Base-by-base conservation (phyloP, 2,329 filamentous ascomycete genomes). In the Fusarium coicis region DNA sequence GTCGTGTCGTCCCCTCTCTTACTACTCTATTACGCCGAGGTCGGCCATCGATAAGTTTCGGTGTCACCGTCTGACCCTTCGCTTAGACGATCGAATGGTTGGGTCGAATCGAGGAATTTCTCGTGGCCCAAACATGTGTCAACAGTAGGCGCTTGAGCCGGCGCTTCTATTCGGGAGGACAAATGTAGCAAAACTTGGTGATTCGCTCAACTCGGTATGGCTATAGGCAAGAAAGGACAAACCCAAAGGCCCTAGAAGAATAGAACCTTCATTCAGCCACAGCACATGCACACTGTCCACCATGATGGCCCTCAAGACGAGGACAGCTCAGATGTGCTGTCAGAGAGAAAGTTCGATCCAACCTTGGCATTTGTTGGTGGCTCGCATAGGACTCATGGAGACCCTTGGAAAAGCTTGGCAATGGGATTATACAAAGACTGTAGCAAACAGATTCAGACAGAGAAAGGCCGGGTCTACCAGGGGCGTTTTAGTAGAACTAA, bases 371-470 rank as follows among this genome's bases (percentile, higher is more conserved):
- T 30, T 42, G 53, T 59, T 39, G 28, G 53, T 52, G 52, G 32
- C 37, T 52, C 23, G 42, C 47, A 40, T 34, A 46, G 42, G 37
- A 28, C n/a, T 34, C 21, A 37, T 32, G 21, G 32, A 49, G 28
- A 39, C 30, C n/a, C 36, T 49, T 70, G n/a, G 49, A 16, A 52
- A 36, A 70, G 60, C 44, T 61, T 47, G 44, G 40, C 26, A 53
- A 47, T 23, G 53, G 39, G 56, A 46, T 71, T 67, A 63, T 23
- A 71, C 47, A 71, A 72, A 44, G 37, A 32, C 34, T 39, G 37
- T 32, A 23, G 39, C 39, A 65, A 63, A 59, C 55, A 50, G 37
- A 44, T 37, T 37, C 49, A 40, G 15, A 43, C 37, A 55, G 58
- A 66, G 52, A 47, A 66, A 52, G 39, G 37, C 39, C 42, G 30